Evolutionary conservation across 768 basidiomycete genomes (phyloP), one percentile per base, ranked within the genome.

Genomic region (Collybia sordida): DNA sequence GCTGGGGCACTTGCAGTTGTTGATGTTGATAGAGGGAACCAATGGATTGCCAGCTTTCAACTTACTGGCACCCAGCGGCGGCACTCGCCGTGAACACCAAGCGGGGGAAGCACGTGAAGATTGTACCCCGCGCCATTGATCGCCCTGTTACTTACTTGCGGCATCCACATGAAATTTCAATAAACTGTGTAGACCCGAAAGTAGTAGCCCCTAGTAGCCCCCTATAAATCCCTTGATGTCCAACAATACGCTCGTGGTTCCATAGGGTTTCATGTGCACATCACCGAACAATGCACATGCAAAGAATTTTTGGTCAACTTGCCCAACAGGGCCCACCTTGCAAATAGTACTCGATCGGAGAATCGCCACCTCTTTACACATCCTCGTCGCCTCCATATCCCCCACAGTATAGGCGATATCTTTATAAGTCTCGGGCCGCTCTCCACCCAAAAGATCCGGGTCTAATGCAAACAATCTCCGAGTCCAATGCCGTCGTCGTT

Each of bases 401-500:
- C 65, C 62, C 5, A 73, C 66, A 9, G 71, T 70, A 41, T 61
- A 62, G 24, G 55, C 59, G 9, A 69, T 55, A 54, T 68, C 64
- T 54, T 72, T 72, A 51, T 73, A 73, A 15, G 71, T 70, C 42
- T 67, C 72, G 6, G 72, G 71, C 41, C 66, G 62, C 53, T 73
- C 72, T 50, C 72, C 72, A 17, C 70, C 53, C 7, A 73, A 53
- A 21, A 74, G 61, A 51, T 67, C 67, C 21, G 62, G 51, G 43
- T 72, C 66, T 28, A 63, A n/a, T 58, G 51, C 70, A 72, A 1
- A 71, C 61, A 0, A 73, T 68, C 23, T 68, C 66, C 40, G 66
- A 71, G 27, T 65, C 69, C 24, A 73, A 60, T 14, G 59, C 36
- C 18, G 72, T 71, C 21, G 64, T 69, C 3, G 63, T 65, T 46